Conservation (phyloP, 2,329 filamentous ascomycete species). For the Polychaeton citri region DNA sequence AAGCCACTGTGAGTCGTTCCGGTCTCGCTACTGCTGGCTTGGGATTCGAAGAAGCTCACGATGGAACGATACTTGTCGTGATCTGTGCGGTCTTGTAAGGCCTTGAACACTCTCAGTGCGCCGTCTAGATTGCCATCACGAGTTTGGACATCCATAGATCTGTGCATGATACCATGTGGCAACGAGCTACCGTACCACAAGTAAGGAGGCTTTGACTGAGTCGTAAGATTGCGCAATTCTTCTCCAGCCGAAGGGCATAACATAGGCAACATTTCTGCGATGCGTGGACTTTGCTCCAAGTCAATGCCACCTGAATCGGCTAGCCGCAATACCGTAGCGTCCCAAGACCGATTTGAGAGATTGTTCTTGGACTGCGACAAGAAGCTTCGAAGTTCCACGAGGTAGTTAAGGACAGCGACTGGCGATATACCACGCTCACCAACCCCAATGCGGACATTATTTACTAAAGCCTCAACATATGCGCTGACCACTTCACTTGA, state of each 20-base stretch:
- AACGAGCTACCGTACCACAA: conserved; percentile 32
- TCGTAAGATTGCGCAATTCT: conserved; percentile 25
- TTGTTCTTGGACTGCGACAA: conserved; percentile 24
- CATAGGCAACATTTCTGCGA: conserved; percentile 24
- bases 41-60: conserved; percentile 25
- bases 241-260: conserved; percentile 28
- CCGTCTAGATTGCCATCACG: conserved; percentile 24
- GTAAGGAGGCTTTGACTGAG: conserved; percentile 22
- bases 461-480: conserved; percentile 38
- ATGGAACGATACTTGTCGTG: conserved; percentile 30
- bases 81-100: conserved; percentile 29
- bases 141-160: conserved; percentile 27
- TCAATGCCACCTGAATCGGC: conserved; percentile 36
- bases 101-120: conserved; percentile 24
- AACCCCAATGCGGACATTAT: conserved; percentile 28
- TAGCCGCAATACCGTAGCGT: conserved; percentile 35
- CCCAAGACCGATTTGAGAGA: conserved; percentile 30
- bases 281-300: conserved; percentile 30
- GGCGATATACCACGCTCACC: conserved; percentile 20
- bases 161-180: conserved; percentile 29
- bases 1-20: conserved; percentile 14
- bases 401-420: conserved; percentile 19
- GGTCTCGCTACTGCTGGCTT: conserved; percentile 1
- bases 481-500: conserved; percentile 45
- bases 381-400: conserved; percentile 25